A percentile compares a stretch with the other conserved stretches of the same genome.
Conservation (phyloP, 2,329 filamentous ascomycete species). For the Cladorrhinum sp. region DNA sequence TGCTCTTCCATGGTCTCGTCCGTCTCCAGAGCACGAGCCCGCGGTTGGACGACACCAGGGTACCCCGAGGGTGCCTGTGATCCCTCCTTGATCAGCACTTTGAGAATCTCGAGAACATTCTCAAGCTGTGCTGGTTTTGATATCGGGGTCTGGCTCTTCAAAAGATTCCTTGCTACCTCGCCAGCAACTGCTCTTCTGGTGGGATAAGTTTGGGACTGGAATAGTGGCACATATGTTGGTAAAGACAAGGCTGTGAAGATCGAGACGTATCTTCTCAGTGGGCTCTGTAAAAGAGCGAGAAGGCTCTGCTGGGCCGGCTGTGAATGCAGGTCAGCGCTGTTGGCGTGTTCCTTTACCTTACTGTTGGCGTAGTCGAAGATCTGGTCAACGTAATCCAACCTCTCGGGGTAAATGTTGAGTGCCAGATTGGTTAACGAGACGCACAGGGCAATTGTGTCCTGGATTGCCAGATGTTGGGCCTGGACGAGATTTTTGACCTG, state of each 20-base stretch:
- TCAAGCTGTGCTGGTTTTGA: conserved; percentile 76
- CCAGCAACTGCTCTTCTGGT: conserved; percentile 88
- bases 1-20: conserved; percentile 98
- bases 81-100: conserved; percentile 91
- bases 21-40: conserved; percentile 72
- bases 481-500: conserved; percentile 93
- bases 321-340: conserved; percentile 93
- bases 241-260: conserved; percentile 95
- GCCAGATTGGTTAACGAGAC: conserved; percentile 94
- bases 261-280: conserved; percentile 84
- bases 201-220: conserved; percentile 88
- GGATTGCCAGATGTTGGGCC: conserved; percentile 84
- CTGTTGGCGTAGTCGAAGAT: conserved; percentile 82
- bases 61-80: conserved; percentile 81
- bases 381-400: conserved; percentile 92
- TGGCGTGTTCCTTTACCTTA: conserved; percentile 85
- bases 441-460: conserved; percentile 88
- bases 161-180: conserved; percentile 78
- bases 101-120: conserved; percentile 82
- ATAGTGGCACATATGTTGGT: conserved; percentile 85
- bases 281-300: conserved; percentile 83
- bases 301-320: conserved; percentile 83
- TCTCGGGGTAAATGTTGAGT: conserved; percentile 90
- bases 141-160: conserved; percentile 78
- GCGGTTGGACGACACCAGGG: conserved; percentile 73